Evolutionary conservation across 2,329 filamentous ascomycete species (phyloP), one percentile per base, ranked within the genome.

Genomic region (Mollisiaceae sp.): DNA sequence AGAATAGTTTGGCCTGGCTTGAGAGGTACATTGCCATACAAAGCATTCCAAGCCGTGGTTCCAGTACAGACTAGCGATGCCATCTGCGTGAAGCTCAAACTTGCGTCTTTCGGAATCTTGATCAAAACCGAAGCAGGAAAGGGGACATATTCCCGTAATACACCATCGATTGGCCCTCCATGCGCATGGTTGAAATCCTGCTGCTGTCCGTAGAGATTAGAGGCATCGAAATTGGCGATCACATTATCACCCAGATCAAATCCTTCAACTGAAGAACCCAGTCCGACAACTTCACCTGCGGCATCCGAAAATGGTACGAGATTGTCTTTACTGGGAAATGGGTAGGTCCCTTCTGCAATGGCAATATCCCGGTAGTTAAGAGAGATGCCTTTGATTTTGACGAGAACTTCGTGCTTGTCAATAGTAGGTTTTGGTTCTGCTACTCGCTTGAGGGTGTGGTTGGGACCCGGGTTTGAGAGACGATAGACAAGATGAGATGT

Each of bases 61-160:
- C 81, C 82, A 54, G 83, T 80, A 12, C 79, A 79, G 0, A 82
- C 79, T 32, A 86, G 69, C 8, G 80, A 82, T 4, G 80, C 77
- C 8, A 81, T 82, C 65, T 82, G 79, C 39, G 79, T 75, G 58
- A 78, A 78, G 11, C 71, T 77, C 56, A 82, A 75, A 0, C 71
- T 71, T 12, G 72, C 71, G 0, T 84, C 86, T 75, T 89, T 85
- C 0, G 82, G 81, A 0, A 81, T 75, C 58, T 75, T 77, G 20
- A 84, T 77, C 8, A 82, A 64, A 0, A 69, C 72, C 63, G 78
- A 67, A 15, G 76, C 78, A 0, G 80, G 78, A 35, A 84, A 76
- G 1, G 79, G 76, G 14, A 80, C 74, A 64, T 81, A 82, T 35
- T 80, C 76, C 14, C 77, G 69, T 15, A 84, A 69, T 0, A 80